Percentiles rank a stretch among this genome's conserved stretches.
phyloP scores from a whole-genome alignment of 2,329 filamentous ascomycete genomes.

The Cordyceps javanica region DNA sequence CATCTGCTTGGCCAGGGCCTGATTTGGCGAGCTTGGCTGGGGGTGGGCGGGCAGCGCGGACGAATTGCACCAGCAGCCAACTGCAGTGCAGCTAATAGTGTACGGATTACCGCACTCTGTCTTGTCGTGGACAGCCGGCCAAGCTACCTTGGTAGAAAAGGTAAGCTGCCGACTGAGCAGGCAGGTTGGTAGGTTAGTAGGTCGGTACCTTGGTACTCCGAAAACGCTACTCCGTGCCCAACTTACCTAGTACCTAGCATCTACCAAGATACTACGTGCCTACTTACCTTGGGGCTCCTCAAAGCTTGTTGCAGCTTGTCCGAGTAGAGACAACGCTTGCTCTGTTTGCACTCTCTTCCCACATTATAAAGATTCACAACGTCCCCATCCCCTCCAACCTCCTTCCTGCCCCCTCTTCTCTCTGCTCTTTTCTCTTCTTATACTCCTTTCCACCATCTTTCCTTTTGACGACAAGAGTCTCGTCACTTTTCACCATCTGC shows the following conservation, averaged over 20 bases:
- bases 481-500: not conserved
- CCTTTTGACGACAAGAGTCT: not conserved
- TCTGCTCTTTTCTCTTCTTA: constrained; percentile 10
- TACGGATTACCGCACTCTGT: too few relatives aligned
- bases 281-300: not conserved
- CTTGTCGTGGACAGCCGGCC: not conserved
- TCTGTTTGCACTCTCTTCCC: not conserved
- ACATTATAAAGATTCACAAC: constrained; percentile 10
- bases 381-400: constrained; percentile 3
- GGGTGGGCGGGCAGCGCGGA: too few relatives aligned
- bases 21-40: not conserved
- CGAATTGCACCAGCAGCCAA: constrained; percentile 3
- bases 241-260: too few relatives aligned
- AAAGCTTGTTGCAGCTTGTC: not conserved
- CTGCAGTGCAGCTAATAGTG: not conserved
- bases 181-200: too few relatives aligned
- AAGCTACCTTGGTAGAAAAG: not conserved
- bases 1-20: too few relatives aligned
- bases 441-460: constrained; percentile 5
- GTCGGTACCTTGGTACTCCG: too few relatives aligned
- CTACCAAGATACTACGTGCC: not conserved
- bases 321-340: not conserved
- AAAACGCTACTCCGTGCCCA: not conserved
- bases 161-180: too few relatives aligned
- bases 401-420: constrained; percentile 20